Conservation (phyloP, 306 rosid genomes). For the Quercus aquifolioides region DNA sequence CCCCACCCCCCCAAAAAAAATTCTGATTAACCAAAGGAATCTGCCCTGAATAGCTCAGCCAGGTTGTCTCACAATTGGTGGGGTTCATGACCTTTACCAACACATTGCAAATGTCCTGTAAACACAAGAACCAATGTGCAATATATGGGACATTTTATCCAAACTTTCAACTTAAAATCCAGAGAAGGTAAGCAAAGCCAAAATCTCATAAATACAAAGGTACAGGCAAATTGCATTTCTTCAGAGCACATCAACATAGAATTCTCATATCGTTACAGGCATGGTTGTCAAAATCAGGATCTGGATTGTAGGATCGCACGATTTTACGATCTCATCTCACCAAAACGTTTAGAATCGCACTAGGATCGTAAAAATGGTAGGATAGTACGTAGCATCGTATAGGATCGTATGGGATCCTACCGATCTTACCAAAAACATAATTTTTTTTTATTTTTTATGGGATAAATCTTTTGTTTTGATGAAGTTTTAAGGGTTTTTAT, state of each 20-base stretch:
- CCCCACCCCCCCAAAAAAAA: neutral
- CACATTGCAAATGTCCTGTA: neutral
- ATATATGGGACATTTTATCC: neutral
- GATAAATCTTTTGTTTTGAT: no score
- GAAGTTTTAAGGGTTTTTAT: no score
- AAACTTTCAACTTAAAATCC: neutral
- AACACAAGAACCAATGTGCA: neutral
- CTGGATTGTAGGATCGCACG: no score
- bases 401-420: no score
- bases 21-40: neutral
- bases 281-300: no score
- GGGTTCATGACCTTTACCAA: neutral
- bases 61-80: neutral
- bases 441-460: no score
- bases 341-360: no score
- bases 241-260: neutral
- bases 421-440: no score
- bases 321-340: no score
- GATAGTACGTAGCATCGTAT: no score
- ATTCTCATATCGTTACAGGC: neutral
- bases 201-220: neutral
- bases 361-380: no score
- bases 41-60: neutral
- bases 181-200: neutral
- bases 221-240: neutral